Evolutionary conservation across 1,139 yeast genomes (phyloP).

Genomic region (Taphrina communis): DNA sequence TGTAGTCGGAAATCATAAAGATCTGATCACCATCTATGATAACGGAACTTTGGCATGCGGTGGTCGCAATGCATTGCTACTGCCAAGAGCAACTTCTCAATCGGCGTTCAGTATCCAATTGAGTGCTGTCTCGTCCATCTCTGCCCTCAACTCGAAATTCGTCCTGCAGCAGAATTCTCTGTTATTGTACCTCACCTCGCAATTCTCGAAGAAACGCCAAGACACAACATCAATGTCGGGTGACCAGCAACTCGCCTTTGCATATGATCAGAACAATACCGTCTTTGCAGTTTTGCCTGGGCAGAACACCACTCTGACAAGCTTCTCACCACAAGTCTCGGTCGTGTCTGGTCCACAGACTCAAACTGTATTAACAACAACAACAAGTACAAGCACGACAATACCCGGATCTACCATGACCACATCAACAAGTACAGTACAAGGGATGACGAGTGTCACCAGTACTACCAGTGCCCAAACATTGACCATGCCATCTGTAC

Average conservation of each 20-base stretch:
- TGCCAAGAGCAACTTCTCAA: neutral
- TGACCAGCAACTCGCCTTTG: conserved; percentile 10
- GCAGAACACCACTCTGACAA: conserved; percentile 16
- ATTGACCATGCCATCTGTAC: too few relatives aligned
- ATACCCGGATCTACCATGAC: neutral
- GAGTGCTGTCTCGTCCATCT: neutral
- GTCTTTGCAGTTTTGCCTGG: conserved; percentile 8
- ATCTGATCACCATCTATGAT: conserved; percentile 12
- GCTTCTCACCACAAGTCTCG: conserved; percentile 4
- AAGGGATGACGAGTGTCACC: neutral
- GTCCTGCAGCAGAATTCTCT: neutral
- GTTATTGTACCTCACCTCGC: neutral
- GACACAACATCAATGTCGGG: neutral
- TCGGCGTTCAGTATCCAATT: conserved; percentile 10
- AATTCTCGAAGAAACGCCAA: neutral
- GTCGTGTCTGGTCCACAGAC: neutral
- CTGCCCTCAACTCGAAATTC: neutral
- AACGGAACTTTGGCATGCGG: conserved; percentile 28
- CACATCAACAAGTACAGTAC: neutral
- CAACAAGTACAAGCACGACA: neutral
- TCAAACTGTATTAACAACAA: neutral
- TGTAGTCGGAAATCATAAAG: neutral
- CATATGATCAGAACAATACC: conserved; percentile 7
- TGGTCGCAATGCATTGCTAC: neutral
- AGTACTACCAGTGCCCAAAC: too few relatives aligned